A percentile compares a stretch with the other conserved stretches of the same genome.
phyloP scores from a whole-genome alignment of 2,329 filamentous ascomycete species.

The Raffaelea deltoideospora region DNA sequence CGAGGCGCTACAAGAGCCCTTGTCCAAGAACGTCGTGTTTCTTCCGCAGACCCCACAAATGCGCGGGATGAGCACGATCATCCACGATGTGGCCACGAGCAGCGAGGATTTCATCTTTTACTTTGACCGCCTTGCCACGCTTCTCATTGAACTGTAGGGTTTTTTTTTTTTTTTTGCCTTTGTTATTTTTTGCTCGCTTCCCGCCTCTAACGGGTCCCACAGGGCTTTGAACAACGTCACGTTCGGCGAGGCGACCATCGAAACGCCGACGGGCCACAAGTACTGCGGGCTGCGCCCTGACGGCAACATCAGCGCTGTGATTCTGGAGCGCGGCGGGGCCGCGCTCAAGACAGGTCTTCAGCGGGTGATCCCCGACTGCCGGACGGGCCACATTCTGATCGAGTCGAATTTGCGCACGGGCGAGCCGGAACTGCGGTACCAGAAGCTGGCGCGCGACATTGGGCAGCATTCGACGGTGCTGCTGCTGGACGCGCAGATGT shows the following conservation, averaged over 20 bases:
- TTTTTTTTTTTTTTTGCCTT: background rate
- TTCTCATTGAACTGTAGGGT: slow-evolving; percentile 63
- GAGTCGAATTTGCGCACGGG: slow-evolving; percentile 75
- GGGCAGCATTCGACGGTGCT: slow-evolving; percentile 58
- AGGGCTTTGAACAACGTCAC: slow-evolving; percentile 65
- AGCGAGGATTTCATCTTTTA: slow-evolving; percentile 96
- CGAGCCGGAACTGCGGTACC: slow-evolving; percentile 85
- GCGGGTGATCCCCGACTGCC: slow-evolving; percentile 83
- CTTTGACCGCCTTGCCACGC: slow-evolving; percentile 75
- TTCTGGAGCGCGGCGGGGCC: slow-evolving; percentile 77
- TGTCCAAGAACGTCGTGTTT: slow-evolving; percentile 61
- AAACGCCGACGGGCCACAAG: slow-evolving; percentile 52
- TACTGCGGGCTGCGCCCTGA: slow-evolving; percentile 60
- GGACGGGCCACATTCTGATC: slow-evolving; percentile 76
- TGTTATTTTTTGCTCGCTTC: background rate
- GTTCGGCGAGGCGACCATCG: slow-evolving; percentile 48
- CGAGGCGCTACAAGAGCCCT: slow-evolving; percentile 52
- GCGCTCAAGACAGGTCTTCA: slow-evolving; percentile 78
- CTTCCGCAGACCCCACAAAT: slow-evolving; percentile 68
- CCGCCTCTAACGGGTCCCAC: background rate
- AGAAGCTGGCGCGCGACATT: slow-evolving; percentile 64
- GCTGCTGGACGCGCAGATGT: slow-evolving; percentile 87
- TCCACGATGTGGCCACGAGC: slow-evolving; percentile 63
- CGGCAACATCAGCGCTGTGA: slow-evolving; percentile 70
- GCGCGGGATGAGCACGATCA: slow-evolving; percentile 75